Conservation (phyloP, 257 asterid species). For the Plantago major region DNA sequence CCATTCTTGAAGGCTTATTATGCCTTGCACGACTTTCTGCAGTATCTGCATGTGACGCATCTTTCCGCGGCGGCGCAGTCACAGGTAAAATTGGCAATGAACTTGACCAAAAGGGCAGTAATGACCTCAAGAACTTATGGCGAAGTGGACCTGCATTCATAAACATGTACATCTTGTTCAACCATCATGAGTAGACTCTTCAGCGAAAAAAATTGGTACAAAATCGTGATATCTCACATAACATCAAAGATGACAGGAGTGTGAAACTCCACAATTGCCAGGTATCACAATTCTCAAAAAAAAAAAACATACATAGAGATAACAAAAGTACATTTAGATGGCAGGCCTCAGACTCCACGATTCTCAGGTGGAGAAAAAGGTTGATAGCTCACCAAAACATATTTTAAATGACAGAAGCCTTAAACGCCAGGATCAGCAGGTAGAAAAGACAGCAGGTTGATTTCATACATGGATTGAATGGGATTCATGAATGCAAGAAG, state of each 20-base stretch:
- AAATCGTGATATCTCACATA: background rate
- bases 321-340: too few species aligned
- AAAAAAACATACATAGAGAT: too few species aligned
- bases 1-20: slow-evolving; percentile 73
- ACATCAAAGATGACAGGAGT: background rate
- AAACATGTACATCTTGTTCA: slow-evolving; percentile 18
- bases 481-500: background rate
- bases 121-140: slow-evolving; percentile 69
- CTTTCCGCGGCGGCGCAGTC: slow-evolving; percentile 85
- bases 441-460: background rate
- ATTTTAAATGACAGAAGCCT: background rate
- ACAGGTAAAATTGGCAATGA: slow-evolving; percentile 86
- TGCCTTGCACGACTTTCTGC: slow-evolving; percentile 72
- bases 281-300: too few species aligned
- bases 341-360: too few species aligned
- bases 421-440: background rate
- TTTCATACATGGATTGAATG: background rate
- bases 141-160: slow-evolving; percentile 60
- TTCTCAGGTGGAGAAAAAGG: too few species aligned
- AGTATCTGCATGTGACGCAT: slow-evolving; percentile 50
- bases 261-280: background rate
- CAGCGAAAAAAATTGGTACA: slow-evolving; percentile 11
- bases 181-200: background rate
- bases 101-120: slow-evolving; percentile 96
- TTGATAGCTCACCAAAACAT: background rate